Percentiles rank a stretch among this genome's conserved stretches.
Evolutionary conservation across 2,329 filamentous ascomycete genomes (phyloP).

Genomic region (Sarocladium brachiariae): DNA sequence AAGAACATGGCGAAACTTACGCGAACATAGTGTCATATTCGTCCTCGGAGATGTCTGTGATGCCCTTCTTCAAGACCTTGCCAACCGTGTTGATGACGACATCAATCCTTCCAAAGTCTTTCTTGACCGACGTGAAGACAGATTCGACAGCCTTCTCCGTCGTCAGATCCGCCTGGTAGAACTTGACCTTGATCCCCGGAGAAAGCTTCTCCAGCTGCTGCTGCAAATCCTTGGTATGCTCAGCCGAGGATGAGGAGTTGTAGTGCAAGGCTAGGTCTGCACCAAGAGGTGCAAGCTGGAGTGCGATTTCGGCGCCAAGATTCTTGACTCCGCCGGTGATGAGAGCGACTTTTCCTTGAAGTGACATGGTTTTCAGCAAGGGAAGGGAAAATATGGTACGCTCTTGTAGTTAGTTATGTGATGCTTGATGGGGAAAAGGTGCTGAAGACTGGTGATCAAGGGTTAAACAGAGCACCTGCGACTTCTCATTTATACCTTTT

Average conservation of each 20-base stretch:
- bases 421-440: neutral
- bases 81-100: constrained; percentile 45
- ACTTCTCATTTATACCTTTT: neutral
- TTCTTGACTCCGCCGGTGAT: constrained; percentile 52
- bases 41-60: constrained; percentile 33
- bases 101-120: constrained; percentile 38
- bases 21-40: constrained; percentile 43
- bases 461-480: no score
- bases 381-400: no score
- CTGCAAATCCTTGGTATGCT: constrained; percentile 28
- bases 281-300: constrained; percentile 48
- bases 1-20: constrained; percentile 20
- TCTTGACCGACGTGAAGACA: constrained; percentile 32
- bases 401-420: no score
- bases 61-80: constrained; percentile 41
- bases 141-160: constrained; percentile 31
- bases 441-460: neutral
- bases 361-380: constrained; percentile 1
- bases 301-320: constrained; percentile 52
- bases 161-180: constrained; percentile 38
- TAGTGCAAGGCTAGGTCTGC: constrained; percentile 56
- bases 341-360: constrained; percentile 34
- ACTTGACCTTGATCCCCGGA: constrained; percentile 25
- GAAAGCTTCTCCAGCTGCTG: constrained; percentile 26
- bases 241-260: constrained; percentile 30